A percentile compares a stretch with the other conserved stretches of the same genome.
Evolutionary conservation across 345 rosid species (phyloP).

Genomic region (Aurinia saxatilis): DNA sequence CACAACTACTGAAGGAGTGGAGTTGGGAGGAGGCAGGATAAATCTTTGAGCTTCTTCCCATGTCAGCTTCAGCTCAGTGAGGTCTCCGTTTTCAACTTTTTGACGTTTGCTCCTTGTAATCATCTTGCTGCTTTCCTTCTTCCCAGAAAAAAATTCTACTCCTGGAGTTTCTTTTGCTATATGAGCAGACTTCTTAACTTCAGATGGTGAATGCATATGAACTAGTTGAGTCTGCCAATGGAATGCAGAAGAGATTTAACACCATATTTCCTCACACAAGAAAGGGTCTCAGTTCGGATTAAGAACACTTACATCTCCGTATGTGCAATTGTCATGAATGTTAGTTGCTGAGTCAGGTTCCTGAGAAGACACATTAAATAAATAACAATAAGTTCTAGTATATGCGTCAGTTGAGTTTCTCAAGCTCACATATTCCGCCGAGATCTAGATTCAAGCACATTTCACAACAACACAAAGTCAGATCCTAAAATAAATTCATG

Average conservation of each 20-base stretch:
- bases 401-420: not conserved
- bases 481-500: conserved; percentile 4
- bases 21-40: conserved; percentile 75
- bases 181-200: conserved; percentile 62
- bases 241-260: conserved; percentile 29
- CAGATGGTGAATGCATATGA: conserved; percentile 58
- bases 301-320: conserved; percentile 53
- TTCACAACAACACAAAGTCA: not conserved
- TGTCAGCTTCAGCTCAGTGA: conserved; percentile 67
- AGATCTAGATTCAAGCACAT: not conserved
- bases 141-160: conserved; percentile 43
- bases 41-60: conserved; percentile 95
- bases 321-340: conserved; percentile 36
- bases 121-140: conserved; percentile 59
- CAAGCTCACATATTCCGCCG: not conserved
- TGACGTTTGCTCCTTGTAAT: conserved; percentile 68
- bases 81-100: conserved; percentile 67
- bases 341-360: conserved; percentile 48
- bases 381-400: not conserved
- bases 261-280: conserved; percentile 22
- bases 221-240: conserved; percentile 55
- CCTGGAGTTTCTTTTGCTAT: conserved; percentile 63
- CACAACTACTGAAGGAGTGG: conserved; percentile 50
- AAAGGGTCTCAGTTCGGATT: conserved; percentile 28
- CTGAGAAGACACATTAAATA: conserved; percentile 39